These are phyloP conservation scores for Candida glucosophila DNA, from an alignment of 1,139 yeast species.

Conservation along the genomic window DNA sequence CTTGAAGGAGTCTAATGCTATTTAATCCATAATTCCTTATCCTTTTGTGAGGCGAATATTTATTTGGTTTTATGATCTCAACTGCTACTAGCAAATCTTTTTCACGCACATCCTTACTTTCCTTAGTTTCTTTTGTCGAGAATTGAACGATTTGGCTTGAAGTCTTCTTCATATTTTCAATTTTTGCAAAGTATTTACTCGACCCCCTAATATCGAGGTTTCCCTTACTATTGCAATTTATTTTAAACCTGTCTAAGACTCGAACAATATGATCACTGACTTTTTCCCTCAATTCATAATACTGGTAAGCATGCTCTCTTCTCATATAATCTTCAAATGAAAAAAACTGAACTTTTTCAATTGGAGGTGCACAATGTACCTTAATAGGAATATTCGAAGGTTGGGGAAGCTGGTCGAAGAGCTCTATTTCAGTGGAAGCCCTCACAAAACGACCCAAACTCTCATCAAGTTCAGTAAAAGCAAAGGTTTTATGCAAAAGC, in stretches of 20 bases:
- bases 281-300: not conserved
- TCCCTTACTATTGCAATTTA: conserved; percentile 7
- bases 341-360: conserved; percentile 13
- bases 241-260: conserved; percentile 14
- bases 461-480: not conserved
- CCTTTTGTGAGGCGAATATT: conserved; percentile 14
- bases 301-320: conserved; percentile 8
- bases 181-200: conserved; percentile 20
- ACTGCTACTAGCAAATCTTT: conserved; percentile 10
- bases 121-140: conserved; percentile 2
- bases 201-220: conserved; percentile 16
- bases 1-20: conserved; percentile 8
- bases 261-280: conserved; percentile 9
- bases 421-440: not conserved
- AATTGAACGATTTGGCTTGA: conserved; percentile 3
- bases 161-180: conserved; percentile 6
- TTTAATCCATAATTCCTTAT: conserved; percentile 19
- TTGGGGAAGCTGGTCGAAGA: not conserved
- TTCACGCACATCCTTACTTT: conserved; percentile 1
- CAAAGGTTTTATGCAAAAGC: conserved; percentile 1
- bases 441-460: not conserved
- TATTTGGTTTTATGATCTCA: conserved; percentile 24
- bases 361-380: conserved; percentile 1
- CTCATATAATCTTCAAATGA: conserved; percentile 22
- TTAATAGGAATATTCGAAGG: not conserved